Base-by-base conservation (phyloP, 495 filamentous ascomycete species). In the Talaromyces stipitatus region DNA sequence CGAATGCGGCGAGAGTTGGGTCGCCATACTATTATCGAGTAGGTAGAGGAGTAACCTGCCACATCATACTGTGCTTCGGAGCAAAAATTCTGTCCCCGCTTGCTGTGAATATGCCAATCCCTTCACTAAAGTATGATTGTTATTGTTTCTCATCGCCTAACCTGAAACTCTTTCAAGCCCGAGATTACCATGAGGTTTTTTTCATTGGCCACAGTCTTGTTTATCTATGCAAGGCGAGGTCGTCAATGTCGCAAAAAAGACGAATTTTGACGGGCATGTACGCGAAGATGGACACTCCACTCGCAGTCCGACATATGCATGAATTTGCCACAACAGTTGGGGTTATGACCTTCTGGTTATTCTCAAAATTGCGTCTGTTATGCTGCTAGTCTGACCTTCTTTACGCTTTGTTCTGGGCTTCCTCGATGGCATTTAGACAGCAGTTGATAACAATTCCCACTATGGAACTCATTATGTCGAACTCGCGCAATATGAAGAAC, bases 1-100 rank as follows among this genome's bases (percentile, higher is more conserved):
- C 51, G 61, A 66, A 60, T 69, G 60, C 66, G 66, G 57, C 59
- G 58, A 54, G 58, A 63, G 48, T 41, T 57, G 59, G 58, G 48
- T 30, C 48, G n/a, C 27, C 48, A 51, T 51, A n/a, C 43, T n/a
- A n/a, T 20, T 23, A 10, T 47, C 23, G 20, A 16, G 48, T 30
- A 28, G 48, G 48, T 30, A 14, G 36, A 55, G 24, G 54, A 45
- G 33, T 6, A 41, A 26, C 18, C 18, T 36, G 28, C 51, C 51
- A 54, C 28, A 43, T 64, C 63, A 59, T 63, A 54, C 63, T 55
- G 59, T 30, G 50, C 55, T 60, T 61, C 63, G 59, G 57, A 50
- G 30, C 48, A 55, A 16, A 26, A 41, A 33, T 33, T 51, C 56
- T 57, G 43, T 30, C 26, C 24, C 48, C 48, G 48, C 48, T 51